Conservation (phyloP, 768 basidiomycete species). For the Mycena capillaripes region DNA sequence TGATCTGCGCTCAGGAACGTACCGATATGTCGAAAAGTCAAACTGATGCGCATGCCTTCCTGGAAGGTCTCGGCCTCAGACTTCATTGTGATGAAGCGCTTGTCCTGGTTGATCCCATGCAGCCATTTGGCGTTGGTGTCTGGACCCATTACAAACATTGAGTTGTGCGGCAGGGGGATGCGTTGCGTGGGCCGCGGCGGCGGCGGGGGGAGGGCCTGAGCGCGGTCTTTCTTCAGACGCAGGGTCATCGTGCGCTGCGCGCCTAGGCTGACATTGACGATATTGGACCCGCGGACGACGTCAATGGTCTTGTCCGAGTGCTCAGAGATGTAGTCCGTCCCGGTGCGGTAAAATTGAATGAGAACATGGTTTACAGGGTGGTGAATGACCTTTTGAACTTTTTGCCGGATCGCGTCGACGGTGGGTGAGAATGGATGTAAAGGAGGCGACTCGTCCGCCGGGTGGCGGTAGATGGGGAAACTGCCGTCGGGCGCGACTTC, state of each 20-base stretch:
- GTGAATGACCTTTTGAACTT: slow-evolving; percentile 68
- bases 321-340: slow-evolving; percentile 87
- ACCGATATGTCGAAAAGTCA: slow-evolving; percentile 85
- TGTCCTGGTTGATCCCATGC: slow-evolving; percentile 84
- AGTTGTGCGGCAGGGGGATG: slow-evolving; percentile 84
- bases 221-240: slow-evolving; percentile 66
- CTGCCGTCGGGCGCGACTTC: slow-evolving; percentile 57
- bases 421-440: slow-evolving; percentile 78
- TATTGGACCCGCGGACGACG: slow-evolving; percentile 77
- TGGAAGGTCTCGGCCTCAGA: slow-evolving; percentile 65
- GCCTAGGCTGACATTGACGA: slow-evolving; percentile 87
- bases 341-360: slow-evolving; percentile 85
- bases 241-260: slow-evolving; percentile 84
- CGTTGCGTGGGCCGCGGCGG: slow-evolving; percentile 65
- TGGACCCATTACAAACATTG: slow-evolving; percentile 85
- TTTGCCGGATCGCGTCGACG: slow-evolving; percentile 72
- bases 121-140: slow-evolving; percentile 82
- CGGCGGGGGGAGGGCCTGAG: slow-evolving; percentile 4
- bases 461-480: slow-evolving; percentile 86
- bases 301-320: slow-evolving; percentile 92
- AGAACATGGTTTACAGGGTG: slow-evolving; percentile 89
- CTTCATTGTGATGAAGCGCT: slow-evolving; percentile 70
- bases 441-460: slow-evolving; percentile 82
- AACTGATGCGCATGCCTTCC: slow-evolving; percentile 79
- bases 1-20: slow-evolving; percentile 74